A percentile compares a stretch with the other conserved stretches of the same genome.
Conservation (phyloP, 768 basidiomycete genomes). For the Tricholoma furcatifolium region DNA sequence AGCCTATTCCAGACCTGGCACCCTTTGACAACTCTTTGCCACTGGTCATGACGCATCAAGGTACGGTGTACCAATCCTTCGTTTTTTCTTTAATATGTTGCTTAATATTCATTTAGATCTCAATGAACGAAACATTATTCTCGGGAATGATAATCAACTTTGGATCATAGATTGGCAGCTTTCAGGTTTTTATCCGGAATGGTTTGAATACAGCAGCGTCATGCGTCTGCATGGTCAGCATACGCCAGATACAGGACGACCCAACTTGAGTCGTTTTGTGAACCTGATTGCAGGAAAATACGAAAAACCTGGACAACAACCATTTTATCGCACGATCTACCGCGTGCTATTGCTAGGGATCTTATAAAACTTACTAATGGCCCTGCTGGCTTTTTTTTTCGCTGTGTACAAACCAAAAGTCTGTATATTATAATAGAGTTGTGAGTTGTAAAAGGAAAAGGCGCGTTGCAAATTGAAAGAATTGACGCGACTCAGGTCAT, state of each 20-base stretch:
- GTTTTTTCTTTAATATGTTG: neutral
- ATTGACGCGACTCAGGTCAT: no score
- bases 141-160: neutral
- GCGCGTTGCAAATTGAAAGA: no score
- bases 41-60: neutral
- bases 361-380: no score
- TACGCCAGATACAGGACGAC: neutral
- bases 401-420: no score
- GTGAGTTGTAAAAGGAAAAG: no score
- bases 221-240: neutral
- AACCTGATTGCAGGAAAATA: neutral
- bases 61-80: neutral
- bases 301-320: neutral
- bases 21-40: neutral
- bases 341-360: neutral
- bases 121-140: neutral
- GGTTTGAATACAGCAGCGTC: neutral
- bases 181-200: slow-evolving; percentile 1
- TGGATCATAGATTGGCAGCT: neutral
- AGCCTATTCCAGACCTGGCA: neutral
- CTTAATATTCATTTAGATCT: neutral
- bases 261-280: neutral
- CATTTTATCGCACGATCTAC: neutral
- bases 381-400: no score
- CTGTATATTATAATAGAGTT: no score